Base-by-base conservation (phyloP, 2,329 filamentous ascomycete species). In the Aureobasidium subglaciale region DNA sequence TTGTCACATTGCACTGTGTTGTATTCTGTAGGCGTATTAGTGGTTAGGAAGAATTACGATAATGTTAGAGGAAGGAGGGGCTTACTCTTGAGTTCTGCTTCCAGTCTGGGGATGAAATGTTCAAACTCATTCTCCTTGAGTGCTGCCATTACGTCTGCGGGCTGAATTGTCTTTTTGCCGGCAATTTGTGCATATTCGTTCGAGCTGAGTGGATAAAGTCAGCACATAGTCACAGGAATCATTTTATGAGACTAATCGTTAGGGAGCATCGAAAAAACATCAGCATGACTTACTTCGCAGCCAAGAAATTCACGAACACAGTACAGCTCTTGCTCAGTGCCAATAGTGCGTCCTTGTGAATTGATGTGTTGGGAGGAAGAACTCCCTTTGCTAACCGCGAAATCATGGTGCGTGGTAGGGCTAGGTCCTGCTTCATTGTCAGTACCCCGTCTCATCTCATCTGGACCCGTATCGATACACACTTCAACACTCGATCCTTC, bases 311-410 rank as follows among this genome's bases (percentile, higher is more conserved):
- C 63, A 93, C 86, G 65, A 93, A 93, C 0, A 93, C 84, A 1
- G 87, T 91, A 7, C 88, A 86, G 70, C 86, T 87, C 72, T 91
- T 91, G 62, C 82, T 86, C 74, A 93, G 79, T 9, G 88, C 88
- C 50, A 89, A 72, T 55, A 91, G 81, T 38, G 88, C 88, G 73
- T 90, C 90, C 65, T 85, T 88, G 68, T 92, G 87, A 46, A 92
- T 88, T 70, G 90, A 86, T 5, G 88, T 91, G 67, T 90, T 90
- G 5, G 87, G 78, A 1, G 88, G 88, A 5, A 93, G 75, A 5
- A 89, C 87, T 37, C 87, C 86, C 73, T 92, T 92, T 37, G 87
- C 86, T 30, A 93, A 78, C 54, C 88, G 79, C 53, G 86, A 87
- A 61, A 92, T 85, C 71, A 92, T 90, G 6, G 87, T 90, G 66